Evolutionary conservation across 257 asterid genomes (phyloP).

Genomic region (Scutellaria minor): DNA sequence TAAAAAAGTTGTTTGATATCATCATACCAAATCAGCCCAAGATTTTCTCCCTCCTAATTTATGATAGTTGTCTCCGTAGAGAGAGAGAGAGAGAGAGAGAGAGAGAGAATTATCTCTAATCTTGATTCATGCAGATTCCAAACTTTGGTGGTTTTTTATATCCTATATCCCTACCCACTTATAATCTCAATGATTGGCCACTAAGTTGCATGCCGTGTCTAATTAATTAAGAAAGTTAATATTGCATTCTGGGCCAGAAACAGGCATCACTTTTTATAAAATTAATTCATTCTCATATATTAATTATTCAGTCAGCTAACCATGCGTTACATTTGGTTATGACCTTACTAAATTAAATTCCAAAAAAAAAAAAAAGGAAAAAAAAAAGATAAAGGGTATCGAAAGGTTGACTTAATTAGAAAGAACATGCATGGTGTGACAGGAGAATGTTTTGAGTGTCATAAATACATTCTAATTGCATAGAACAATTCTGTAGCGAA

Average conservation of each 20-base stretch:
- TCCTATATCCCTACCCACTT: conserved; percentile 41
- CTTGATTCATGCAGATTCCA: conserved; percentile 43
- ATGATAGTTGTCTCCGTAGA: background rate
- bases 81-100: conserved; percentile 15
- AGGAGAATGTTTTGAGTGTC: conserved; percentile 42
- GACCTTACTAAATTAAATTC: background rate
- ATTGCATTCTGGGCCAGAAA: conserved; percentile 24
- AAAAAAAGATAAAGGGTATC: background rate
- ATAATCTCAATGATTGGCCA: conserved; percentile 56
- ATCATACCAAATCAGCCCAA: conserved; percentile 40
- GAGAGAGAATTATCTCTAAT: conserved; percentile 32
- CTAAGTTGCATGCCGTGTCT: conserved; percentile 54
- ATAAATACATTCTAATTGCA: conserved; percentile 25
- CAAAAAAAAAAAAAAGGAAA: background rate
- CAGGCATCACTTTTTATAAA: background rate
- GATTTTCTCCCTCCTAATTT: conserved; percentile 16
- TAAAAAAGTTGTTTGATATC: conserved; percentile 25
- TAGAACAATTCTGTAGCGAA: conserved; percentile 31
- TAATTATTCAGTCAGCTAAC: conserved; percentile 26
- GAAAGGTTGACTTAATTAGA: conserved; percentile 35
- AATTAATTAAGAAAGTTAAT: background rate
- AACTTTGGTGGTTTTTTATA: conserved; percentile 27
- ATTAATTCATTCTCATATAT: background rate
- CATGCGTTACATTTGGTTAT: conserved; percentile 27
- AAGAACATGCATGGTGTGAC: conserved; percentile 39